A percentile compares a stretch with the other conserved stretches of the same genome.
Conservation (phyloP, 2,329 filamentous ascomycete genomes). For the Colletotrichum viniferum region DNA sequence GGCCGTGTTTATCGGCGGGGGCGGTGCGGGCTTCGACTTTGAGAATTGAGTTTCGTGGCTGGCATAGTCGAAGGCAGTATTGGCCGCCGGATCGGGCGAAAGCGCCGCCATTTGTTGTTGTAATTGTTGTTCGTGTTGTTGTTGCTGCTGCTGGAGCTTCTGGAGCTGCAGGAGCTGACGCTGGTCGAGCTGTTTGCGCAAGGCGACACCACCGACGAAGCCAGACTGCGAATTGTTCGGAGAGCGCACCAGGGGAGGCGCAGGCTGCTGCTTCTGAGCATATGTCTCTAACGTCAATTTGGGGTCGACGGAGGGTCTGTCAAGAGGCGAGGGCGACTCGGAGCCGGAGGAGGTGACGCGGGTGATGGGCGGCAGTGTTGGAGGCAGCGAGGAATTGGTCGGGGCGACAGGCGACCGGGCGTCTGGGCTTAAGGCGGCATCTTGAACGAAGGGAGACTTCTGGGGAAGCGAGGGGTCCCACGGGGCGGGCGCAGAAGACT, state of each 20-base stretch:
- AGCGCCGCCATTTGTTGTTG: slow-evolving; percentile 13
- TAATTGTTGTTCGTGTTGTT: slow-evolving; percentile 13
- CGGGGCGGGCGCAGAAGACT: slow-evolving; percentile 41
- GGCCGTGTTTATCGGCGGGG: slow-evolving; percentile 39
- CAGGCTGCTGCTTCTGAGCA: slow-evolving; percentile 24
- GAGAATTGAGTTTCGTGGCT: slow-evolving; percentile 29
- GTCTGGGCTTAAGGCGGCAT: slow-evolving; percentile 40
- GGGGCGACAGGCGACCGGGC: slow-evolving; percentile 36
- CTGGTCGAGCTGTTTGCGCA: slow-evolving; percentile 47
- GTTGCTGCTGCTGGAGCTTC: slow-evolving; percentile 24
- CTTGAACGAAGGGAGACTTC: slow-evolving; percentile 45
- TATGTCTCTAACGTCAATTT: slow-evolving; percentile 10
- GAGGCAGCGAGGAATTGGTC: slow-evolving; percentile 43
- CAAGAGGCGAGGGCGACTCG: slow-evolving; percentile 7
- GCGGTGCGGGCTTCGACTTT: slow-evolving; percentile 33
- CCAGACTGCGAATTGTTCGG: slow-evolving; percentile 43
- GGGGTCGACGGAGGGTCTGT: slow-evolving; percentile 18
- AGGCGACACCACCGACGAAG: slow-evolving; percentile 61
- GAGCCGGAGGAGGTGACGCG: slow-evolving; percentile 50
- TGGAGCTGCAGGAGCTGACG: slow-evolving; percentile 22
- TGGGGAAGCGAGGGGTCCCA: slow-evolving; percentile 35
- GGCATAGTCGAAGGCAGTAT: neutral
- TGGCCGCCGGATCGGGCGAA: neutral
- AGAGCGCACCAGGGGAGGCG: slow-evolving; percentile 32
- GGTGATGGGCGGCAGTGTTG: slow-evolving; percentile 55